Evolutionary conservation across 2,329 filamentous ascomycete genomes (phyloP).

Genomic region (Alternaria consortialis): DNA sequence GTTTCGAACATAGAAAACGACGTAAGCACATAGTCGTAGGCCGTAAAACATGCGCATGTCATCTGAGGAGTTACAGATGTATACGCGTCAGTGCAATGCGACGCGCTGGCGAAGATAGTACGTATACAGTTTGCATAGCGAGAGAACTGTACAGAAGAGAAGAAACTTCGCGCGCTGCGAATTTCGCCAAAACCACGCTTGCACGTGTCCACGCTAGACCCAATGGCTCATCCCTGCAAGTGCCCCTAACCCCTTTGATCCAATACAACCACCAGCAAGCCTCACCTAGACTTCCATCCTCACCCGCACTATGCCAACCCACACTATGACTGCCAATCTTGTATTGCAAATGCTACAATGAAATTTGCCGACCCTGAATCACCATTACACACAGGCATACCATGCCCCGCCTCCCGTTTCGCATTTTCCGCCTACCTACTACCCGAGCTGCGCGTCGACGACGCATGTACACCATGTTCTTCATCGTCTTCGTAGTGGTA

Average conservation of each 20-base stretch:
- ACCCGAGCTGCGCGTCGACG: slow-evolving; percentile 49
- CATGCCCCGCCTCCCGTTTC: slow-evolving; percentile 41
- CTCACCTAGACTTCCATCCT: background rate
- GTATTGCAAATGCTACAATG: background rate
- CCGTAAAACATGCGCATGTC: background rate
- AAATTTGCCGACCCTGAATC: background rate
- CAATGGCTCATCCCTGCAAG: slow-evolving; percentile 8
- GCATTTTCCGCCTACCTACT: slow-evolving; percentile 50
- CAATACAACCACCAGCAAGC: slow-evolving; percentile 2
- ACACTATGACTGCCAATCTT: background rate
- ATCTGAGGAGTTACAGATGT: background rate
- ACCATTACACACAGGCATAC: slow-evolving; percentile 6
- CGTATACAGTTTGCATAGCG: background rate
- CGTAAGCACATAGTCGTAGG: background rate
- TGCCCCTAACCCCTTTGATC: slow-evolving; percentile 18
- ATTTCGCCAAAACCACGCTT: slow-evolving; percentile 13
- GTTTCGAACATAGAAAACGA: background rate
- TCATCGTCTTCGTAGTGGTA: slow-evolving; percentile 36
- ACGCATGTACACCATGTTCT: slow-evolving; percentile 50
- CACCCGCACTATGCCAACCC: background rate
- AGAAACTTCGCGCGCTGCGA: slow-evolving; percentile 6
- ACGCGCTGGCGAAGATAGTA: background rate
- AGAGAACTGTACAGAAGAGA: background rate
- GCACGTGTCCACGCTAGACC: slow-evolving; percentile 26
- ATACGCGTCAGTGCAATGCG: background rate